phyloP scores from a whole-genome alignment of 768 basidiomycete species.

The Lactifluus hygrophoroides region DNA sequence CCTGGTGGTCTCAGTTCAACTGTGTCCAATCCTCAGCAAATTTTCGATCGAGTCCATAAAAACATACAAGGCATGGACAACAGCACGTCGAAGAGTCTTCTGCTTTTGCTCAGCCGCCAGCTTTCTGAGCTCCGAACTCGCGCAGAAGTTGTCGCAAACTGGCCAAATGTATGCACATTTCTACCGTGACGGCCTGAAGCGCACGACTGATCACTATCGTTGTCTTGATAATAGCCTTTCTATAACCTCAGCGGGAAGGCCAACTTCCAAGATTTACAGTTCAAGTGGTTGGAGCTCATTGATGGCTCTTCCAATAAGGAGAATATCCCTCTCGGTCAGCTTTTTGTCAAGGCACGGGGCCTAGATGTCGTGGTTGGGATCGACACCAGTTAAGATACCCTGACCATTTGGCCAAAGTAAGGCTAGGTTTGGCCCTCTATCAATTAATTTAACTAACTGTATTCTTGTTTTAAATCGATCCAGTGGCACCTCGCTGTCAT shows the following conservation, averaged over 20 bases:
- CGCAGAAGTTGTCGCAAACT: conserved; percentile 54
- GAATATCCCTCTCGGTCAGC: conserved; percentile 61
- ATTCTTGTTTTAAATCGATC: neutral
- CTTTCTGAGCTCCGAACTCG: conserved; percentile 42
- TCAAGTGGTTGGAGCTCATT: conserved; percentile 51
- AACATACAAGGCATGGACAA: conserved; percentile 33
- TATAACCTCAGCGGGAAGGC: conserved; percentile 34
- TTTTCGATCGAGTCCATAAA: conserved; percentile 38
- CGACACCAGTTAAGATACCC: conserved; percentile 54
- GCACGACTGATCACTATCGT: neutral
- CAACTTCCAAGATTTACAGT: conserved; percentile 47
- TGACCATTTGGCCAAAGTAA: conserved; percentile 60
- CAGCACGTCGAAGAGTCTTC: conserved; percentile 33
- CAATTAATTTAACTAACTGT: neutral
- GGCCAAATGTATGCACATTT: conserved; percentile 43
- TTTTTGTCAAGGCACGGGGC: conserved; percentile 58
- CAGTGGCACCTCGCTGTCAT: conserved; percentile 47
- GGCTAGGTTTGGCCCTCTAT: conserved; percentile 15
- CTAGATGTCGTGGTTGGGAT: conserved; percentile 72
- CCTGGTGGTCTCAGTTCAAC: neutral
- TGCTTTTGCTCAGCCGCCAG: conserved; percentile 41
- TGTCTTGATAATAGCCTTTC: conserved; percentile 32
- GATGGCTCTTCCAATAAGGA: conserved; percentile 66
- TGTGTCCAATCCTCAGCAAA: conserved; percentile 32
- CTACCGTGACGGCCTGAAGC: neutral